Evolutionary conservation across 306 rosid genomes (phyloP).

Genomic region (Fagus crenata): DNA sequence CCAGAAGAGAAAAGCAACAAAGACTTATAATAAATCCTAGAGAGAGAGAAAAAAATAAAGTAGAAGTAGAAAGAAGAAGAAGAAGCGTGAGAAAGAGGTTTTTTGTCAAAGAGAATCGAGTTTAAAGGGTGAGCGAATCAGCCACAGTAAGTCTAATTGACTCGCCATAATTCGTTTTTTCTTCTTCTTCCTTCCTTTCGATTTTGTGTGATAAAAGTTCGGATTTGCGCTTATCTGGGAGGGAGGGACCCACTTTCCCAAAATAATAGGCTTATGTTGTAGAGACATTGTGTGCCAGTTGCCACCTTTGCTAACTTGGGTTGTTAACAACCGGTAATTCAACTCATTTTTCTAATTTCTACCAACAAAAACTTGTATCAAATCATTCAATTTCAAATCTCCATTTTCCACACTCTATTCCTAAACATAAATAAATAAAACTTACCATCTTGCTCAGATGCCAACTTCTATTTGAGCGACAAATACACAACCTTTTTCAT

Average conservation of each 20-base stretch:
- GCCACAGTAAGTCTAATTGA: neutral
- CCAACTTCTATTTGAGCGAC: too few species aligned
- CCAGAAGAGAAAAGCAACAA: neutral
- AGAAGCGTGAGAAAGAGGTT: neutral
- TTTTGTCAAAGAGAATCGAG: conserved; percentile 6
- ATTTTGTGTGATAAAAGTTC: neutral
- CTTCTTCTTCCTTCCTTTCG: neutral
- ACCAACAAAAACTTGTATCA: too few species aligned
- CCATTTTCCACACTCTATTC: too few species aligned
- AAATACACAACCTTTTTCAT: too few species aligned
- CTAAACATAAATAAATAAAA: too few species aligned
- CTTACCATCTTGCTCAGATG: too few species aligned
- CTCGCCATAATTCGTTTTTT: neutral
- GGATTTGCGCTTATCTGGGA: neutral
- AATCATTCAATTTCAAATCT: too few species aligned
- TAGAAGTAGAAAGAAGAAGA: neutral
- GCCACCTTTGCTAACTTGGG: too few species aligned
- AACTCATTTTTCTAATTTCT: too few species aligned
- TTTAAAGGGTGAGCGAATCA: conserved; percentile 4
- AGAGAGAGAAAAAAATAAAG: neutral
- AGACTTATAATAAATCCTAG: neutral
- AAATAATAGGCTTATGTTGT: too few species aligned
- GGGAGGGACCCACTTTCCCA: neutral
- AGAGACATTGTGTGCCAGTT: too few species aligned
- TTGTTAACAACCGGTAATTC: too few species aligned